Base-by-base conservation (phyloP, 306 rosid species). In the Alnus glutinosa region DNA sequence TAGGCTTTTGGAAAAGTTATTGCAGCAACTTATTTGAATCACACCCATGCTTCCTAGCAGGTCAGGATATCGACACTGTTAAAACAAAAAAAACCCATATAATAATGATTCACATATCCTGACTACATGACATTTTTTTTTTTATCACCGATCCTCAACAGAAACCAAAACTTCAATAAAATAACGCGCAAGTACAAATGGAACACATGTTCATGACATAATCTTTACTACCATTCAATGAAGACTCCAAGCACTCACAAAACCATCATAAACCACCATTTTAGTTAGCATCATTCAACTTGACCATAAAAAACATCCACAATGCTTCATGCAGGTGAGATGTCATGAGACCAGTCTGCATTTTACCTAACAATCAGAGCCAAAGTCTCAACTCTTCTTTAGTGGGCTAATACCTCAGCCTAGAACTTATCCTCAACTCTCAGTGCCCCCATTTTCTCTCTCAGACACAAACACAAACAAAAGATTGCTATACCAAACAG, bases 401-500 rank as follows among this genome's bases (percentile, higher is more conserved):
- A 59, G 66, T 28, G 14, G 16, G 66, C 36, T 23, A 23, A 59
- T 9, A 7, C 15, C 16, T 59, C 5, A 59, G 37, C 46, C 46
- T 9, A 59, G 44, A 62, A 32, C 69, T 13, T 62, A 46, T 62
- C 44, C 44, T 28, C 37, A 59, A 32, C 66, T 37, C n/a, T 32
- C 66, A 3, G 14, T 32, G 2, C 39, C 15, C 34, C 14, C 39
- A 0, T 32, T 59, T 28, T 28, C 4, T 57, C n/a, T 32, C 12
- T 0, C 66, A 1, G 4, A 36, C 9, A 34, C 3, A 32, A 36
- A 34, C n/a, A 12, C 44, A 62, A 42, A 30, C 18, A 62, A 62
- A 54, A 34, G 8, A 54, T 39, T 78, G 71, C 36, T 46, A 67
- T 67, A 47, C 30, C 14, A 57, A 62, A 57, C 61, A 44, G 68